These are phyloP conservation scores for Oryza rufipogon DNA, from an alignment of 176 grass and related monocot genomes.

Conservation along the genomic window DNA sequence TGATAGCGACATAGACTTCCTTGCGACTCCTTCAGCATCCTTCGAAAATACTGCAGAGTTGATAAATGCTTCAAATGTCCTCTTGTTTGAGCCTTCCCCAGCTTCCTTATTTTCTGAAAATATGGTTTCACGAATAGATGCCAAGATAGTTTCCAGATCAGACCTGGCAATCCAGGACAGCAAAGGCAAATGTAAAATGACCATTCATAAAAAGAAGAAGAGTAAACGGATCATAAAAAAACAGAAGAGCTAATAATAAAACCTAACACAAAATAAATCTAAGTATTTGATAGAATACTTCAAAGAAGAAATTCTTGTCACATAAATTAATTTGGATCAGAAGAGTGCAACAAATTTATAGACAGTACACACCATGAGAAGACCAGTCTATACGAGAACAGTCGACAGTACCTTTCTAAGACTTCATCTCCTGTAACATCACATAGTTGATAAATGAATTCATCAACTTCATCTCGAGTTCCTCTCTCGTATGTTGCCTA, in stretches of 20 bases:
- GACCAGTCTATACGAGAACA: slow-evolving; percentile 11
- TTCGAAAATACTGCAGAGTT: slow-evolving; percentile 75
- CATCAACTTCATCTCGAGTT: slow-evolving; percentile 73
- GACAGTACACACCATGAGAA: not conserved
- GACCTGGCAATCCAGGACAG: slow-evolving; percentile 56
- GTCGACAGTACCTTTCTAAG: slow-evolving; percentile 62
- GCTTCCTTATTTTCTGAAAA: slow-evolving; percentile 60
- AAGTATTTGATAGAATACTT: not conserved
- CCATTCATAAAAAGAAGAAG: slow-evolving; percentile 1
- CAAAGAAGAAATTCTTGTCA: not conserved
- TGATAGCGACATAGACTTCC: slow-evolving; percentile 67
- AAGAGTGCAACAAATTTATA: slow-evolving; percentile 1
- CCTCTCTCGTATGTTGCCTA: slow-evolving; percentile 87
- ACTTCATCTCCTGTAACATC: slow-evolving; percentile 70
- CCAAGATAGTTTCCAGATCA: slow-evolving; percentile 79
- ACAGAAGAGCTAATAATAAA: slow-evolving; percentile 6
- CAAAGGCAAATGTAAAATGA: slow-evolving; percentile 23
- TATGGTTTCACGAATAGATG: slow-evolving; percentile 71
- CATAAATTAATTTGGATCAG: not conserved
- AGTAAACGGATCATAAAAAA: slow-evolving; percentile 31
- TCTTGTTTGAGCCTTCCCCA: slow-evolving; percentile 34
- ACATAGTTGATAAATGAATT: slow-evolving; percentile 78
- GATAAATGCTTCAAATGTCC: slow-evolving; percentile 62
- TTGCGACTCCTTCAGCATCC: slow-evolving; percentile 47
- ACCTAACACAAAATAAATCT: not conserved